A percentile compares a stretch with the other conserved stretches of the same genome.
These are phyloP conservation scores for Rugonectria rugulosa DNA, from an alignment of 2,329 filamentous ascomycete species.

Conservation along the genomic window DNA sequence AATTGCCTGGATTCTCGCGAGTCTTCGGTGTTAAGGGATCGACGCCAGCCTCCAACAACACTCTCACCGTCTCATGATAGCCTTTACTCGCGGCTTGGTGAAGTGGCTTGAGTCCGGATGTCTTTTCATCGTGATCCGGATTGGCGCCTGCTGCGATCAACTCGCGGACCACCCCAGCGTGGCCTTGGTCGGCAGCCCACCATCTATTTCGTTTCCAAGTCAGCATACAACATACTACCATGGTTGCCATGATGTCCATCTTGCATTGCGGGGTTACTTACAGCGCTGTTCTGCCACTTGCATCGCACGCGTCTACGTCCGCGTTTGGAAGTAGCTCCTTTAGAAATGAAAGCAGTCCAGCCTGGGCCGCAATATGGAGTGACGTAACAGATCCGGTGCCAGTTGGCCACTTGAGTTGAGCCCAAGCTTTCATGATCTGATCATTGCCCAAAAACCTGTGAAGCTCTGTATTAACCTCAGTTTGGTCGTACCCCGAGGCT, in stretches of 20 bases:
- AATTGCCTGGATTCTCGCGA: background rate
- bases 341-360: conserved; percentile 27
- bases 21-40: conserved; percentile 41
- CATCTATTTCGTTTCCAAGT: too few relatives aligned
- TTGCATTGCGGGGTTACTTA: too few relatives aligned
- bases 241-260: background rate
- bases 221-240: too few relatives aligned
- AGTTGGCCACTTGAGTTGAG: conserved; percentile 21
- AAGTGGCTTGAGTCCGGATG: conserved; percentile 43
- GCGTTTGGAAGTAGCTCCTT: conserved; percentile 24
- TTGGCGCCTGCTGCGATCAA: conserved; percentile 38
- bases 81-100: conserved; percentile 45
- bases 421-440: conserved; percentile 17
- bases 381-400: background rate
- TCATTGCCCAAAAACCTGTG: conserved; percentile 17
- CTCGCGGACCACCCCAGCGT: conserved; percentile 21
- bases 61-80: conserved; percentile 31
- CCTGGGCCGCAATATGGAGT: conserved; percentile 31
- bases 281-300: conserved; percentile 31
- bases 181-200: conserved; percentile 37
- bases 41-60: conserved; percentile 46
- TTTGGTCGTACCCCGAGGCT: conserved; percentile 25
- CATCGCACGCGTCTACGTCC: conserved; percentile 26
- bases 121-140: conserved; percentile 27
- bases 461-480: conserved; percentile 14